These are phyloP conservation scores for Corymbia maculata DNA, from an alignment of 345 rosid species.

Conservation along the genomic window DNA sequence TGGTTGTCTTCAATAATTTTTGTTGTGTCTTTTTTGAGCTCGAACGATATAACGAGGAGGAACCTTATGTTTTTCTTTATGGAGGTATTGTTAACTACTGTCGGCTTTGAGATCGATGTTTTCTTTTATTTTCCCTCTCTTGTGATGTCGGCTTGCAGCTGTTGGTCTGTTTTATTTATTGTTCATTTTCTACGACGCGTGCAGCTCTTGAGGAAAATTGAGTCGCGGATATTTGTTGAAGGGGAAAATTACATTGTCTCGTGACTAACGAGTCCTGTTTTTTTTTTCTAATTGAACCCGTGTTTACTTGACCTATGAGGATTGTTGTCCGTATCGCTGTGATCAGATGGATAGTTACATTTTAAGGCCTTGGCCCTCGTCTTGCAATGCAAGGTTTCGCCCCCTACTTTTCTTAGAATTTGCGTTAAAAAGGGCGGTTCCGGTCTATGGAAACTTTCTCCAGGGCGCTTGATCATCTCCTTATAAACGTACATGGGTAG, in stretches of 20 bases:
- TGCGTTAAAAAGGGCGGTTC: too few relatives aligned
- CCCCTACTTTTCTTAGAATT: not conserved
- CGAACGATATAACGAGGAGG: not conserved
- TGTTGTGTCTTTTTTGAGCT: not conserved
- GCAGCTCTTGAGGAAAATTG: not conserved
- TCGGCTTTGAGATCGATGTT: not conserved
- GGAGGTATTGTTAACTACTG: not conserved
- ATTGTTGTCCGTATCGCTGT: too few relatives aligned
- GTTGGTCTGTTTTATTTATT: not conserved
- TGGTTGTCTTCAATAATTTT: not conserved
- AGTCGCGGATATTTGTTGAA: not conserved
- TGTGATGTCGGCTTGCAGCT: not conserved
- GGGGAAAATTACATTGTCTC: too few relatives aligned
- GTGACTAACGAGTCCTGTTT: too few relatives aligned
- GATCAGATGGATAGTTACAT: not conserved
- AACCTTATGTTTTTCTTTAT: not conserved
- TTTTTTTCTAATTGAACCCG: too few relatives aligned
- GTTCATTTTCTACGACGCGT: not conserved
- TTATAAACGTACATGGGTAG: too few relatives aligned
- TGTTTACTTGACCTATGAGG: too few relatives aligned
- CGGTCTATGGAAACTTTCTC: not conserved
- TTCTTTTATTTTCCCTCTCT: not conserved
- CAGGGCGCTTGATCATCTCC: too few relatives aligned
- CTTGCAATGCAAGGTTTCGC: not conserved
- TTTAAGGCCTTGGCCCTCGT: not conserved